These are phyloP conservation scores for Polyporus tsugae DNA, from an alignment of 1,284 basidiomycete genomes.

Conservation along the genomic window DNA sequence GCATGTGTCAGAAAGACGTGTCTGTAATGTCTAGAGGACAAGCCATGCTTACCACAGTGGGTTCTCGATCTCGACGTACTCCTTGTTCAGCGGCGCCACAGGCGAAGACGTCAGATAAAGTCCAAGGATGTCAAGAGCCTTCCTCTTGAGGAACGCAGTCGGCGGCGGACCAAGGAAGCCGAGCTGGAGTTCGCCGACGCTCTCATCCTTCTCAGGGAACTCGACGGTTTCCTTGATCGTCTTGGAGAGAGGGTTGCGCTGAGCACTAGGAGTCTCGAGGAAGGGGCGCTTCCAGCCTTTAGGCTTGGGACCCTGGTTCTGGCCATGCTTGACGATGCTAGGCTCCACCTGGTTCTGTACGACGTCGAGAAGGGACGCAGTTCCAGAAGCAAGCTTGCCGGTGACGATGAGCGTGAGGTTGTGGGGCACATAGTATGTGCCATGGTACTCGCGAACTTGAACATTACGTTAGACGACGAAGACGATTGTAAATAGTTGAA, in stretches of 20 bases:
- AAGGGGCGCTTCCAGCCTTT: constrained; percentile 94
- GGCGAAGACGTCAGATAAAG: constrained; percentile 92
- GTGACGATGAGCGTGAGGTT: constrained; percentile 89
- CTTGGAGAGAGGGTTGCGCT: constrained; percentile 63
- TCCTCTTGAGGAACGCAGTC: constrained; percentile 79
- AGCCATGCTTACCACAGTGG: constrained; percentile 76
- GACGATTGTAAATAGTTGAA: constrained; percentile 12
- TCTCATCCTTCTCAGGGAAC: constrained; percentile 99
- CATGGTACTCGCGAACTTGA: constrained; percentile 90
- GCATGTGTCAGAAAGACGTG: neutral
- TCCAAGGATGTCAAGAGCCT: constrained; percentile 88
- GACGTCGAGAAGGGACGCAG: constrained; percentile 74
- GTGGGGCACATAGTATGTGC: constrained; percentile 93
- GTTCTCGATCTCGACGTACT: constrained; percentile 92
- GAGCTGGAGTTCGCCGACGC: constrained; percentile 87
- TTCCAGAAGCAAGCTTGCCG: constrained; percentile 81
- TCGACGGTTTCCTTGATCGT: constrained; percentile 76
- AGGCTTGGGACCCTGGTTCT: constrained; percentile 72
- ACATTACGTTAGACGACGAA: constrained; percentile 8
- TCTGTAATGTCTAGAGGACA: neutral
- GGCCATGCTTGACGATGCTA: constrained; percentile 77
- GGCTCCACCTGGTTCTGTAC: constrained; percentile 88
- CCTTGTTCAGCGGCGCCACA: constrained; percentile 91
- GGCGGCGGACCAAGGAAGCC: constrained; percentile 84
- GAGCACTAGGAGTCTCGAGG: constrained; percentile 84